Percentiles rank a stretch among this genome's conserved stretches.
phyloP scores from a whole-genome alignment of 768 basidiomycete genomes.

The Leccinum truebloodii region DNA sequence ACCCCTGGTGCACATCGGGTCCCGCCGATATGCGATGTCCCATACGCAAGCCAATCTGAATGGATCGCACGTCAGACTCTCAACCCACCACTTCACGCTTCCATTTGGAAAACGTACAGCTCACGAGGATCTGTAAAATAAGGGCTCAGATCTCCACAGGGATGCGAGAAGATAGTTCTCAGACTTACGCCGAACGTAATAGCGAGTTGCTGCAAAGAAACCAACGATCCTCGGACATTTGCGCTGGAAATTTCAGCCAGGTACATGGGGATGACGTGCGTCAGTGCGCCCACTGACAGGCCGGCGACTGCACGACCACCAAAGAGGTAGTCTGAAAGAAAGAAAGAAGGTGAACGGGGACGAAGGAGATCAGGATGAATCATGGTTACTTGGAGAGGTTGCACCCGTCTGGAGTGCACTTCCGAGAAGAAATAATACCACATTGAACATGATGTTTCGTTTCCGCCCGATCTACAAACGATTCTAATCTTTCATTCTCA shows the following conservation, averaged over 20 bases:
- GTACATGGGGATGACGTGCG: constrained; percentile 34
- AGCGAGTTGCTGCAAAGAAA: constrained; percentile 37
- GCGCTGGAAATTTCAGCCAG: constrained; percentile 42
- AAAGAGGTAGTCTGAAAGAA: constrained; percentile 27
- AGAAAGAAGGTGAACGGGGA: not conserved
- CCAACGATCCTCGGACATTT: constrained; percentile 38
- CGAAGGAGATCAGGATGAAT: not conserved
- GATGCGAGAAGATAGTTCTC: not conserved
- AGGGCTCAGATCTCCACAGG: constrained; percentile 1
- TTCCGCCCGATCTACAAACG: constrained; percentile 29
- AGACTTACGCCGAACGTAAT: constrained; percentile 37
- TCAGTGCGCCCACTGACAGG: constrained; percentile 21
- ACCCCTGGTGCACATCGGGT: constrained; percentile 31
- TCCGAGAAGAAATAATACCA: constrained; percentile 32
- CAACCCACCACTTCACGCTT: not conserved
- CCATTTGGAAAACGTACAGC: constrained; percentile 25
- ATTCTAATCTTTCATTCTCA: not conserved
- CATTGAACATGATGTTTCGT: constrained; percentile 29
- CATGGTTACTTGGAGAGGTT: constrained; percentile 20
- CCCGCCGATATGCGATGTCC: constrained; percentile 37
- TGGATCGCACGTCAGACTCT: not conserved
- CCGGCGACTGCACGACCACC: constrained; percentile 30
- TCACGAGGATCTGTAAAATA: constrained; percentile 29
- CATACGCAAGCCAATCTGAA: constrained; percentile 34
- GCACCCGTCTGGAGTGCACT: constrained; percentile 35